phyloP scores from a whole-genome alignment of 441 rosid species.

The California macrophylla region DNA sequence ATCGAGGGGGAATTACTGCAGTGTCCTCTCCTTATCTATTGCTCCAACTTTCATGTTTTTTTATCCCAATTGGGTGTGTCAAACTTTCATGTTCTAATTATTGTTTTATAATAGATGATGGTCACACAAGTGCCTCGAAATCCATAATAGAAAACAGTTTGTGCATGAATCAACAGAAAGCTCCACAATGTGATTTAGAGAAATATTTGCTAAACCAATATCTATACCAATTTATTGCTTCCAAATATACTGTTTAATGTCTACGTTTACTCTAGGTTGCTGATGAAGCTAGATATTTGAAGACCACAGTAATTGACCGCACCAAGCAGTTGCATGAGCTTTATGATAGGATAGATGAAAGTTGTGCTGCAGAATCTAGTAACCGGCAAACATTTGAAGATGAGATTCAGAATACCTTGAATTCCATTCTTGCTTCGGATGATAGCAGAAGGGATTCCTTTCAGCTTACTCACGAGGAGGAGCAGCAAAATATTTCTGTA shows the following conservation, averaged over 20 bases:
- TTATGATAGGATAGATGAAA: slow-evolving; percentile 53
- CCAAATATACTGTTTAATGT: slow-evolving; percentile 2
- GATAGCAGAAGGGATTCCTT: slow-evolving; percentile 67
- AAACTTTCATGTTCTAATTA: neutral
- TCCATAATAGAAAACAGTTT: neutral
- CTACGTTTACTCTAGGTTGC: slow-evolving; percentile 36
- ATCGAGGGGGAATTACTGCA: neutral
- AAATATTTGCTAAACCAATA: neutral
- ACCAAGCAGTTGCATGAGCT: slow-evolving; percentile 64
- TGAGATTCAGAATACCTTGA: slow-evolving; percentile 57
- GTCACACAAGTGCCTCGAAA: neutral
- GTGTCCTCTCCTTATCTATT: neutral
- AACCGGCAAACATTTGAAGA: slow-evolving; percentile 70
- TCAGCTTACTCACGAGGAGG: slow-evolving; percentile 68
- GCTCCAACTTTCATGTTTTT: neutral
- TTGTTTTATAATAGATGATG: neutral
- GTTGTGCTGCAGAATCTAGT: slow-evolving; percentile 39
- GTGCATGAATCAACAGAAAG: neutral
- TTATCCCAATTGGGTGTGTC: too few relatives aligned
- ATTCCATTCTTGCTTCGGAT: slow-evolving; percentile 60
- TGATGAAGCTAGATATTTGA: slow-evolving; percentile 76
- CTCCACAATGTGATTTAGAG: neutral
- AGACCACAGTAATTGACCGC: slow-evolving; percentile 60
- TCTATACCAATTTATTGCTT: neutral
- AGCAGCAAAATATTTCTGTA: slow-evolving; percentile 85